Base-by-base conservation (phyloP, 805 yeast species). In the Starmerella powellii region DNA sequence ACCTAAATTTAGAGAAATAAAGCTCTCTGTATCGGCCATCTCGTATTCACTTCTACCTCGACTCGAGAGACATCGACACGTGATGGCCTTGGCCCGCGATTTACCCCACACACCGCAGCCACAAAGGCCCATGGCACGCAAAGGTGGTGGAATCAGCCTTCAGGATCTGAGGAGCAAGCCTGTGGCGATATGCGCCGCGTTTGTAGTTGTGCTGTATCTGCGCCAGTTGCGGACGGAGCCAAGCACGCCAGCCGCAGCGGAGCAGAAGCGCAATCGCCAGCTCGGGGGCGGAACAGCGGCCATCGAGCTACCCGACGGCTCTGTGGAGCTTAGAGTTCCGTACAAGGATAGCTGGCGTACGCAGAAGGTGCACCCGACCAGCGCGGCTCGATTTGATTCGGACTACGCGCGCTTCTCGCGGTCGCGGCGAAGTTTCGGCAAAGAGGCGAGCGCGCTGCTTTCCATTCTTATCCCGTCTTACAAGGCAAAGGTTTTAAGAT, bases 401-500 rank as follows among this genome's bases (percentile, higher is more conserved):
- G 53, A 53, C 40, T 39, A 38, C 32, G 41, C 48, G 23, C 31
- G 41, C 21, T 53, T 53, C 30, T 20, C 44, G 3, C 19, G 17
- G 8, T 13, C 33, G 15, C 73, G 77, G 55, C 77, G 84, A 20
- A 72, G 72, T 52, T 83, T 85, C 53, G 60, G 83, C 45, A 74
- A 74, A 46, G 93, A 86, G 63, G 63, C 85, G 49, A 64, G 66
- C 31, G 80, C 87, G 27, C 72, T 87, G 31, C 80, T 93, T 80
- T 71, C 74, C 53, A 80, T 87, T 31, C 65, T 87, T 50, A 75
- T 86, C n/a, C 96, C 96, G 0, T 73, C 72, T 40, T 57, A 80
- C 46, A 68, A 72, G 45, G 75, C 81, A 48, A 76, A 73, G 54
- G 84, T 83, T 55, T 68, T 85, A 0, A 68, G 74, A 16, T 63